Evolutionary conservation across 495 filamentous ascomycete genomes (phyloP).

Genomic region (Entonaema liquescens): DNA sequence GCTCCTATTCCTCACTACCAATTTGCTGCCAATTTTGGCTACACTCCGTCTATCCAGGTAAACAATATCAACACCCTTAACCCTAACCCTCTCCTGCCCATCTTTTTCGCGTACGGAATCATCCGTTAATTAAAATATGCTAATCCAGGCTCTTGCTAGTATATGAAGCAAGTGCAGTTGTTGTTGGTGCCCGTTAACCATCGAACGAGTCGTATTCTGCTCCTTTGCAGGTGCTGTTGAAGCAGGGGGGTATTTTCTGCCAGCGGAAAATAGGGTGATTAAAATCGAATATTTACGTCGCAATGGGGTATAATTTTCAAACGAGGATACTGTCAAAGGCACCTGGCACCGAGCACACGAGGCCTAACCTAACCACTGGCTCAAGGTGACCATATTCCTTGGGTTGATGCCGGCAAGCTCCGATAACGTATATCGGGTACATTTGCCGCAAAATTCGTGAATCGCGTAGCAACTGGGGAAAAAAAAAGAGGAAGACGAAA

Average conservation of each 20-base stretch:
- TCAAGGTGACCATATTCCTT: slow-evolving; percentile 37
- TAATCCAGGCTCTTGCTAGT: slow-evolving; percentile 2
- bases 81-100: not conserved
- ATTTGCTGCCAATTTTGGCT: slow-evolving; percentile 6
- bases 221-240: slow-evolving; percentile 30
- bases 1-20: slow-evolving; percentile 2
- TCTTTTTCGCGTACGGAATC: not conserved
- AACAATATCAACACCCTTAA: slow-evolving; percentile 15
- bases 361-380: slow-evolving; percentile 34
- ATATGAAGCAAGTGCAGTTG: slow-evolving; percentile 10
- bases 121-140: slow-evolving; percentile 23
- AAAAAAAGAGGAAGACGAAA: slow-evolving; percentile 28
- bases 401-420: slow-evolving; percentile 20
- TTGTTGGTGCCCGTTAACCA: slow-evolving; percentile 10
- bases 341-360: slow-evolving; percentile 42
- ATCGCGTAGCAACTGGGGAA: slow-evolving; percentile 27
- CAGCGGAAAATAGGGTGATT: slow-evolving; percentile 37
- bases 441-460: slow-evolving; percentile 38
- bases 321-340: slow-evolving; percentile 29
- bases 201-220: slow-evolving; percentile 7
- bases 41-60: slow-evolving; percentile 23
- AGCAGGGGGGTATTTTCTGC: slow-evolving; percentile 37
- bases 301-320: slow-evolving; percentile 45
- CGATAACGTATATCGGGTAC: slow-evolving; percentile 17
- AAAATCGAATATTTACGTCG: slow-evolving; percentile 42